Percentiles rank a stretch among this genome's conserved stretches.
Evolutionary conservation across 768 basidiomycete genomes (phyloP).

Genomic region (Hydnomerulius pinastri): DNA sequence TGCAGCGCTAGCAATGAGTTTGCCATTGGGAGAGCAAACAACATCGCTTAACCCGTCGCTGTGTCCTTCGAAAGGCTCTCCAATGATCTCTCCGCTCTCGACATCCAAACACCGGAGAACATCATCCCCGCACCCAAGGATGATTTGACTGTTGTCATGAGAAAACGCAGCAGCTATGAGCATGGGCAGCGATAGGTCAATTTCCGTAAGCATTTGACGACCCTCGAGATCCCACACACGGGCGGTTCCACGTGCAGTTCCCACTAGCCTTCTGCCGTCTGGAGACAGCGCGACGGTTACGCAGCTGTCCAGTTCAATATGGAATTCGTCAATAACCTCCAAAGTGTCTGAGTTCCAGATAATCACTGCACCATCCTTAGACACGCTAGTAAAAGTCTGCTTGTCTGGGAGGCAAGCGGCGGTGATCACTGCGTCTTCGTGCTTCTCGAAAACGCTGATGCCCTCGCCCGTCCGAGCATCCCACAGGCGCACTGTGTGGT

Average conservation of each 20-base stretch:
- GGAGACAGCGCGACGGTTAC: background rate
- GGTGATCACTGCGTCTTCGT: background rate
- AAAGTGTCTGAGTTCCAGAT: conserved; percentile 7
- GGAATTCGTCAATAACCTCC: background rate
- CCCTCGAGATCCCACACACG: conserved; percentile 1
- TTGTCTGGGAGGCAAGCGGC: background rate
- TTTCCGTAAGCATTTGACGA: background rate
- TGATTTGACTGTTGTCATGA: conserved; percentile 6
- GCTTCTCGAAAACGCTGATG: background rate
- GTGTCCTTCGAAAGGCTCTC: conserved; percentile 1
- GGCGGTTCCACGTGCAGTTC: background rate
- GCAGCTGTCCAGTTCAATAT: background rate
- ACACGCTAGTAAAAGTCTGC: background rate
- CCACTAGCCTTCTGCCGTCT: conserved; percentile 4
- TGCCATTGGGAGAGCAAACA: conserved; percentile 15
- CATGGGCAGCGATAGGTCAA: background rate
- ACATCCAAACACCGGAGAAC: conserved; percentile 16
- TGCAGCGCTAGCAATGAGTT: conserved; percentile 11
- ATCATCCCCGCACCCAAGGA: conserved; percentile 10
- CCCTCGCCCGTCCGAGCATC: background rate
- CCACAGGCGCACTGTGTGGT: conserved; percentile 4
- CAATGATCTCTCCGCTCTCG: conserved; percentile 2
- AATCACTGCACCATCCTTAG: background rate
- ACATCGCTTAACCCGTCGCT: background rate
- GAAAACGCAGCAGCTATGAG: conserved; percentile 10